phyloP scores from a whole-genome alignment of 73 alveolate species.

The Stentor roeselii region DNA sequence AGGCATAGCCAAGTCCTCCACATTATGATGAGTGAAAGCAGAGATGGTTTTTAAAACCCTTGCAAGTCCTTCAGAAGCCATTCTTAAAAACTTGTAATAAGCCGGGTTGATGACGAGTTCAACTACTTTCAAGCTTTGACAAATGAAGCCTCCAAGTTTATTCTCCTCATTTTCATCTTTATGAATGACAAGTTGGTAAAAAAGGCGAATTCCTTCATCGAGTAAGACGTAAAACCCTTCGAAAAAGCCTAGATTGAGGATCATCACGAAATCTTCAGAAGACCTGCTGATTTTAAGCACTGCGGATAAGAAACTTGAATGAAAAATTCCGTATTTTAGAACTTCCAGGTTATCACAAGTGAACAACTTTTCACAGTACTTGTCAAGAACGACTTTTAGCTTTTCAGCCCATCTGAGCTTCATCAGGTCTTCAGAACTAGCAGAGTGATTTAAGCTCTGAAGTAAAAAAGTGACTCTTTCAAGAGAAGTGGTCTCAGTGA shows the following conservation, averaged over 20 bases:
- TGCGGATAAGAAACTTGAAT: not conserved
- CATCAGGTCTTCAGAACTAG: not conserved
- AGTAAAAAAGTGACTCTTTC: constrained; percentile 22
- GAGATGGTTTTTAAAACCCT: not conserved
- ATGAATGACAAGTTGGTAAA: not conserved
- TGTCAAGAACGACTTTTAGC: constrained; percentile 1
- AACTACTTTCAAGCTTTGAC: not conserved
- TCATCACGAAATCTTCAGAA: not conserved
- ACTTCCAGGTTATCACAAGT: not conserved
- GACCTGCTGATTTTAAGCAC: constrained; percentile 1
- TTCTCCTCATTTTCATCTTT: constrained; percentile 12
- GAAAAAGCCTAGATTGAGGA: constrained; percentile 11
- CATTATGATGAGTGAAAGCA: not conserved
- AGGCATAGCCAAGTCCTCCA: constrained; percentile 9
- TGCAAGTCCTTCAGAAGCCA: not conserved
- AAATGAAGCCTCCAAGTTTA: not conserved
- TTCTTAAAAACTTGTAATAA: constrained; percentile 16
- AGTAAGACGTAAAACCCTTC: constrained; percentile 2
- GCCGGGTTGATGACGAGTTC: constrained; percentile 1
- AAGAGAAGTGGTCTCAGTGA: constrained; percentile 14
- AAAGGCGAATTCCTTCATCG: not conserved
- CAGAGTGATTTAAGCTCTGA: not conserved
- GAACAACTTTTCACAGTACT: not conserved
- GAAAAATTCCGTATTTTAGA: constrained; percentile 11
- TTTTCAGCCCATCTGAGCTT: constrained; percentile 14